Evolutionary conservation across 441 rosid species (phyloP).

Genomic region (Biscutella laevigata): DNA sequence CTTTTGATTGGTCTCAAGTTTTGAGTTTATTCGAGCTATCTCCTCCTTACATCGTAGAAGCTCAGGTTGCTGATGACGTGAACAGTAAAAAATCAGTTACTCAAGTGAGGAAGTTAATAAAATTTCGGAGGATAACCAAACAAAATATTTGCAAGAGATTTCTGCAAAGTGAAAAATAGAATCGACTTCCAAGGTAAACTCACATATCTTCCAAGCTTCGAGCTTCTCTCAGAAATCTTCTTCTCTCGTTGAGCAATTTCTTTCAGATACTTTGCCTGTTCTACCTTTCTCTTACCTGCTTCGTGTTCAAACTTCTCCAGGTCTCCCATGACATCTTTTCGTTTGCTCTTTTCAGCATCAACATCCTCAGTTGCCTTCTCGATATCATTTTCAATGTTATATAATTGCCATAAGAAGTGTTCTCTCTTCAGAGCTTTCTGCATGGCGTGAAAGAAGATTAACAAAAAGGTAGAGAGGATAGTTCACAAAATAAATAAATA

Average conservation of each 20-base stretch:
- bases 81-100: conserved; percentile 16
- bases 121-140: neutral
- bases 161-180: neutral
- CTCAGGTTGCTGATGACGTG: conserved; percentile 70
- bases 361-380: conserved; percentile 55
- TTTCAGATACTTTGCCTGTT: conserved; percentile 70
- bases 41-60: conserved; percentile 84
- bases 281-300: conserved; percentile 60
- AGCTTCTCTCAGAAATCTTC: conserved; percentile 73
- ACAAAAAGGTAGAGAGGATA: neutral
- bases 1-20: conserved; percentile 73
- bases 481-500: conserved; percentile 4
- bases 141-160: neutral
- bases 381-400: conserved; percentile 66
- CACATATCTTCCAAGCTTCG: conserved; percentile 63
- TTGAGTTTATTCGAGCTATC: conserved; percentile 70
- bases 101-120: conserved; percentile 2
- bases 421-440: conserved; percentile 90
- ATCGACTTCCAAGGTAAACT: conserved; percentile 30
- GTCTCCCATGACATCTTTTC: conserved; percentile 56
- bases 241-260: conserved; percentile 70
- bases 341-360: conserved; percentile 53
- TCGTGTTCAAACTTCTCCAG: conserved; percentile 59
- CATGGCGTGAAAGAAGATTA: conserved; percentile 8
- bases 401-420: conserved; percentile 79